Conservation (phyloP, 257 asterid species). For the Nicotiana sylvestris region DNA sequence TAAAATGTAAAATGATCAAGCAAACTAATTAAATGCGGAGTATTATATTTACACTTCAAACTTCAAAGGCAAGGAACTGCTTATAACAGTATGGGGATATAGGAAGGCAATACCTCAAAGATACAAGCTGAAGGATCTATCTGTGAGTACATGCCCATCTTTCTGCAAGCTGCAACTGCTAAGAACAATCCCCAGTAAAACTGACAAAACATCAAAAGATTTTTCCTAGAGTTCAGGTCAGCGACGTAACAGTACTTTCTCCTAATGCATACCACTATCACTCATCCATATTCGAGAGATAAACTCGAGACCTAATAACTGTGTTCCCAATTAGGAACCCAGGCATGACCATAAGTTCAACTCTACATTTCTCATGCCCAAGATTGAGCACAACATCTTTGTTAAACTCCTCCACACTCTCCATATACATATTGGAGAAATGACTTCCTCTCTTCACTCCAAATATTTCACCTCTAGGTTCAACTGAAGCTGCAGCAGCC, state of each 20-base stretch:
- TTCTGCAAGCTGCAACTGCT: neutral
- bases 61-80: neutral
- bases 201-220: neutral
- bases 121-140: neutral
- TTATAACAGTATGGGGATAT: neutral
- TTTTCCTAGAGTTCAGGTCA: constrained; percentile 9
- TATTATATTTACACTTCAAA: neutral
- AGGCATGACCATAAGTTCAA: constrained; percentile 82
- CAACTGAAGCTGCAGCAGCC: constrained; percentile 38
- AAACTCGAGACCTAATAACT: constrained; percentile 62
- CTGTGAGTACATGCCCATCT: neutral
- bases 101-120: neutral
- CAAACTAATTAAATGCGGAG: neutral
- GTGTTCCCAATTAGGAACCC: constrained; percentile 58
- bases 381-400: constrained; percentile 32
- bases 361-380: constrained; percentile 38
- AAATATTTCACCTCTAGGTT: constrained; percentile 46
- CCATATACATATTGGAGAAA: constrained; percentile 62
- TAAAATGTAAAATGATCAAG: neutral
- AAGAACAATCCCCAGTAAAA: neutral
- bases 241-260: neutral
- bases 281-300: constrained; percentile 38
- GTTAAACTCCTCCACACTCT: constrained; percentile 48
- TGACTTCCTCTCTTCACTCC: constrained; percentile 54
- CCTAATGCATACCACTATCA: constrained; percentile 18